phyloP scores from a whole-genome alignment of 129 eudicot genomes.

The Heracleum sosnowskyi region DNA sequence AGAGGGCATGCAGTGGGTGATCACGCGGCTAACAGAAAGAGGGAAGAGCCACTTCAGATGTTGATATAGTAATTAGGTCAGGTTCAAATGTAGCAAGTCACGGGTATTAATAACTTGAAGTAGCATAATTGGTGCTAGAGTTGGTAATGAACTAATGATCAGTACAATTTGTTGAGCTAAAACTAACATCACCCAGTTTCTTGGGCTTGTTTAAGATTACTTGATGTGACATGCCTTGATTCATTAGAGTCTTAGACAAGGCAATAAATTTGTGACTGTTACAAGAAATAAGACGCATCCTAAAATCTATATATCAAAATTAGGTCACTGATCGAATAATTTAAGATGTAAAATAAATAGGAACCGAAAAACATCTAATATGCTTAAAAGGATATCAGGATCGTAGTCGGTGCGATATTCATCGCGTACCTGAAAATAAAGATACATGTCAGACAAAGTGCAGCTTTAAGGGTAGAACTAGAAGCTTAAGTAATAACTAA shows the following conservation, averaged over 20 bases:
- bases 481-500: conserved; percentile 2
- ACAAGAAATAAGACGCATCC: neutral
- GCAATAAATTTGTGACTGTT: neutral
- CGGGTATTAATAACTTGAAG: neutral
- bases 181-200: neutral
- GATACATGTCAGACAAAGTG: conserved; percentile 2
- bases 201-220: neutral
- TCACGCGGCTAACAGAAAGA: neutral
- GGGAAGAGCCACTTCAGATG: neutral
- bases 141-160: neutral
- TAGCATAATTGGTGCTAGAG: neutral
- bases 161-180: neutral
- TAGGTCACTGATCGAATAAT: neutral
- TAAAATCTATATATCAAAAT: neutral
- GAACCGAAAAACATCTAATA: neutral
- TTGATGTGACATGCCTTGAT: neutral
- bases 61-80: neutral
- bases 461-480: neutral
- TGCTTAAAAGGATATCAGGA: conserved; percentile 88
- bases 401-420: conserved; percentile 98
- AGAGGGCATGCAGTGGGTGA: neutral
- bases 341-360: neutral
- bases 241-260: neutral
- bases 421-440: conserved; percentile 71
- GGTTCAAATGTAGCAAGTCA: neutral